Evolutionary conservation across 768 basidiomycete genomes (phyloP).

Genomic region (Boletus vinaceobasis): DNA sequence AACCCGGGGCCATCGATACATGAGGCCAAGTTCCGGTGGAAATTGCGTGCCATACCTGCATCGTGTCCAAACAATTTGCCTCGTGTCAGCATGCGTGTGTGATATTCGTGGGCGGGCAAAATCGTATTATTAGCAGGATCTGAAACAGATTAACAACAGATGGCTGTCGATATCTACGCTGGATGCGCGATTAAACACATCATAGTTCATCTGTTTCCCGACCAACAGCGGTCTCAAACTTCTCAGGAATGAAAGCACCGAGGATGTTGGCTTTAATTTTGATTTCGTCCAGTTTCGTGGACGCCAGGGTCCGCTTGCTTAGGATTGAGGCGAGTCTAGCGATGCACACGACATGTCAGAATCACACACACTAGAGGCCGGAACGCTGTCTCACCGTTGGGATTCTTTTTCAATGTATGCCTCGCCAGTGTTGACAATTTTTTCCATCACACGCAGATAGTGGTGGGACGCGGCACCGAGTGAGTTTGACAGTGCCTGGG

Average conservation of each 20-base stretch:
- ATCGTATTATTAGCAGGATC: conserved; percentile 15
- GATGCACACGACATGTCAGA: conserved; percentile 3
- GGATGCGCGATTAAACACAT: conserved; percentile 10
- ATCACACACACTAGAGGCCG: not conserved
- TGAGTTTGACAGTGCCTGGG: conserved; percentile 45
- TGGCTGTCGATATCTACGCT: conserved; percentile 10
- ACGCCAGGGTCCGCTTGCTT: conserved; percentile 70
- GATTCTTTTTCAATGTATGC: conserved; percentile 84
- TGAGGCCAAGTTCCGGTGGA: conserved; percentile 25
- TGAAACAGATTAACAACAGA: conserved; percentile 18
- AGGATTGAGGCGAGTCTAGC: conserved; percentile 72
- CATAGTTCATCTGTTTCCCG: conserved; percentile 44
- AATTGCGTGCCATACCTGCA: conserved; percentile 17
- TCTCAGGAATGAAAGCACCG: conserved; percentile 48
- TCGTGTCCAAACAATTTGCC: conserved; percentile 20
- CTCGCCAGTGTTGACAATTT: conserved; percentile 66
- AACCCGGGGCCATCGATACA: conserved; percentile 22
- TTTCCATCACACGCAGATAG: conserved; percentile 90
- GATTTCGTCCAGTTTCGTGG: conserved; percentile 86
- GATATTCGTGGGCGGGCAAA: not conserved
- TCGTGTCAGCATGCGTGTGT: conserved; percentile 14
- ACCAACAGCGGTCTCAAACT: conserved; percentile 33
- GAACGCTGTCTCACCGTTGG: conserved; percentile 55
- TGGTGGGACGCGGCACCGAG: conserved; percentile 59
- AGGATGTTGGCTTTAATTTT: conserved; percentile 90